phyloP scores from a whole-genome alignment of 78 protist species.

The Trichosphaerium sp. region DNA sequence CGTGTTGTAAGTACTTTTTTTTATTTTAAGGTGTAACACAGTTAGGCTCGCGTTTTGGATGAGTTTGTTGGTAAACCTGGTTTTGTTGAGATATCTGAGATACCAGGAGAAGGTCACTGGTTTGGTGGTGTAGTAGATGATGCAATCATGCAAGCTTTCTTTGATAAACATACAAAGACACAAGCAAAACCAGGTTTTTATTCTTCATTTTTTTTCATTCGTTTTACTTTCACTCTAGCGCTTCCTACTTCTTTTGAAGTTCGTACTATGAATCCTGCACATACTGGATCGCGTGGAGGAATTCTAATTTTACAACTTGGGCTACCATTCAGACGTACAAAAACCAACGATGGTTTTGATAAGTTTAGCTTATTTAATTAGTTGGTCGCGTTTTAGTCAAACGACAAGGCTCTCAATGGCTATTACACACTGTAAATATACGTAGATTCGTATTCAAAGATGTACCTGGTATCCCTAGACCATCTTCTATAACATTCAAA shows the following conservation, averaged over 20 bases:
- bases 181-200: too few species aligned
- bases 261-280: slow-evolving; percentile 11
- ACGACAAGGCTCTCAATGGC: not conserved
- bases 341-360: too few species aligned
- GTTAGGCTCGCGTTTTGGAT: too few species aligned
- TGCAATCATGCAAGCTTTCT: slow-evolving; percentile 36
- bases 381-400: too few species aligned
- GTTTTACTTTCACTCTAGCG: not conserved
- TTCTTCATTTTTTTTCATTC: too few species aligned
- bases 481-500: too few species aligned
- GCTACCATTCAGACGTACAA: not conserved
- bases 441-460: slow-evolving; percentile 14
- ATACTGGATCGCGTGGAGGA: slow-evolving; percentile 10
- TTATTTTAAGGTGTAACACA: too few species aligned
- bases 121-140: slow-evolving; percentile 42
- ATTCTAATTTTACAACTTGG: slow-evolving; percentile 3
- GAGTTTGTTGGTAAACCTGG: too few species aligned
- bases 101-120: slow-evolving; percentile 43
- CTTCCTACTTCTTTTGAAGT: slow-evolving; percentile 5
- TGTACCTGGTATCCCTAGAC: too few species aligned
- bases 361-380: too few species aligned
- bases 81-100: not conserved
- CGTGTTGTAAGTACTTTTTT: too few species aligned
- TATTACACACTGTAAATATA: not conserved
- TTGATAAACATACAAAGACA: not conserved